phyloP scores from a whole-genome alignment of 192 early-diverging fungal genomes.

The Coemansia sp. region DNA sequence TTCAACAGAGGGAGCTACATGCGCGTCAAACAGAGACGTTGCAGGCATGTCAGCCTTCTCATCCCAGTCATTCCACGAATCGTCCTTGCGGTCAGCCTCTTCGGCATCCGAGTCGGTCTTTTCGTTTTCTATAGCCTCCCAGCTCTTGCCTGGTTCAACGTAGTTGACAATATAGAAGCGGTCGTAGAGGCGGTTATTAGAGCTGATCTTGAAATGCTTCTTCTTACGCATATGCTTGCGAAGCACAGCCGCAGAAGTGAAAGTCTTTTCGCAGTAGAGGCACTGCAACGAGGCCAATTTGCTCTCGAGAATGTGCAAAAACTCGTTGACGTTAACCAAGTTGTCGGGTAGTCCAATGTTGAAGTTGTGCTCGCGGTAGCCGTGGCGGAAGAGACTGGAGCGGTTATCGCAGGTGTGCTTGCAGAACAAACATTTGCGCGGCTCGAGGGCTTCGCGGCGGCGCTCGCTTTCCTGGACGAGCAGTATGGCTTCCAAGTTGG shows the following conservation, averaged over 20 bases:
- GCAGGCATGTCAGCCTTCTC: conserved; percentile 69
- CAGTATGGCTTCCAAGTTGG: conserved; percentile 75
- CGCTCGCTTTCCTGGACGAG: conserved; percentile 75
- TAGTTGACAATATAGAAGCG: conserved; percentile 96
- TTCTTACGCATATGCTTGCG: conserved; percentile 98
- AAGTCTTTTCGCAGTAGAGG: conserved; percentile 93
- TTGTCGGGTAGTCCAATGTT: conserved; percentile 93
- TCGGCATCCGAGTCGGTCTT: conserved; percentile 71
- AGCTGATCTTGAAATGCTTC: conserved; percentile 95
- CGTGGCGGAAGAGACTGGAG: conserved; percentile 79
- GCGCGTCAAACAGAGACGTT: conserved; percentile 81
- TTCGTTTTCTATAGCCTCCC: conserved; percentile 87
- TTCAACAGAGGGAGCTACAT: conserved; percentile 63
- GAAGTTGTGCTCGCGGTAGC: conserved; percentile 90
- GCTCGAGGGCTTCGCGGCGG: conserved; percentile 63
- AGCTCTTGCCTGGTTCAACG: conserved; percentile 87
- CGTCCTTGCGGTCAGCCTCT: conserved; percentile 37
- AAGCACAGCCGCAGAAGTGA: conserved; percentile 83
- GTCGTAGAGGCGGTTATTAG: conserved; percentile 89
- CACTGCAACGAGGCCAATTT: conserved; percentile 79
- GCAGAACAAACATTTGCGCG: conserved; percentile 93
- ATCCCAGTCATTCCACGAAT: conserved; percentile 82
- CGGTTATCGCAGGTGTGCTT: conserved; percentile 77
- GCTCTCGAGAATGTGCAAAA: conserved; percentile 73
- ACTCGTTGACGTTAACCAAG: conserved; percentile 83